Conservation (phyloP, 2,329 filamentous ascomycete genomes). For the Phialocephala subalpina region DNA sequence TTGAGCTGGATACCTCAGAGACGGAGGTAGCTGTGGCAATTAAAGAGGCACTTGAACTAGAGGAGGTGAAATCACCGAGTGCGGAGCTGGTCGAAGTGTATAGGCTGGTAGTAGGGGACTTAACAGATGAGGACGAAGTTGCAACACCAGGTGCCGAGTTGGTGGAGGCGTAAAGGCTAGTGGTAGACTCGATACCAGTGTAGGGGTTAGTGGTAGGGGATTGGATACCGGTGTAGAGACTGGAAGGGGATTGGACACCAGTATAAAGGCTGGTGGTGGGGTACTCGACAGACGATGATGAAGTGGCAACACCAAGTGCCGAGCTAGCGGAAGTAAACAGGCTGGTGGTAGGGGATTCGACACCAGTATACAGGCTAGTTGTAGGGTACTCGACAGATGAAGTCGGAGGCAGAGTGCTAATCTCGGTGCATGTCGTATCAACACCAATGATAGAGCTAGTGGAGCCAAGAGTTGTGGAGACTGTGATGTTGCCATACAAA, state of each 20-base stretch:
- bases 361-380: too few species aligned
- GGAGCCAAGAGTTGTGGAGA: background rate
- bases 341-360: background rate
- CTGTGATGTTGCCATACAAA: conserved; percentile 2
- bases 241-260: too few species aligned
- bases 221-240: too few species aligned
- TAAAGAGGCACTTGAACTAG: background rate
- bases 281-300: background rate
- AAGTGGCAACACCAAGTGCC: background rate
- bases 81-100: background rate
- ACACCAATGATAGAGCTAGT: background rate
- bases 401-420: background rate
- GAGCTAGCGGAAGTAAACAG: background rate
- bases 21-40: background rate
- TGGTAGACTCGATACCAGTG: background rate
- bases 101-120: background rate
- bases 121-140: background rate
- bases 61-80: conserved; percentile 15
- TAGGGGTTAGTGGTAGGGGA: background rate
- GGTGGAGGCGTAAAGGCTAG: background rate
- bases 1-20: background rate
- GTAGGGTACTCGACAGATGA: too few species aligned
- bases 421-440: background rate
- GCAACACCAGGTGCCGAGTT: background rate
- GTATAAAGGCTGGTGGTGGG: too few species aligned